Evolutionary conservation across 108 stramenopile genomes (phyloP).

Genomic region (Conticribra guillardii): DNA sequence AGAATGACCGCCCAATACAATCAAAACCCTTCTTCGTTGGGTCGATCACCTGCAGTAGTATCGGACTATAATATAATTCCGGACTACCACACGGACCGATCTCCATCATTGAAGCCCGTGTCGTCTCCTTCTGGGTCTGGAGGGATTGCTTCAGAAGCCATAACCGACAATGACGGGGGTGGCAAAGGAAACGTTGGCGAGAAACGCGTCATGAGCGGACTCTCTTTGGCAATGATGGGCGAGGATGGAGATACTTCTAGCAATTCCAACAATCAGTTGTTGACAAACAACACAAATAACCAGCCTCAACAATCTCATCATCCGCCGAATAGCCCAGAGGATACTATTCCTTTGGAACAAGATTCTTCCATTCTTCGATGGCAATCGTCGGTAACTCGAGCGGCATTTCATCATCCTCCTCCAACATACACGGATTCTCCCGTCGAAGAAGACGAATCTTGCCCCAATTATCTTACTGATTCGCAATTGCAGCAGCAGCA

Average conservation of each 20-base stretch:
- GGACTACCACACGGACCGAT: conserved; percentile 33
- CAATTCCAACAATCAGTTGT: not conserved
- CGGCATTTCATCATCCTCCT: conserved; percentile 53
- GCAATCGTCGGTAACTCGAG: conserved; percentile 37
- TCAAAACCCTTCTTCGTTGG: not conserved
- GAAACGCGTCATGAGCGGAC: conserved; percentile 49
- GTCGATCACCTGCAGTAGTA: conserved; percentile 17
- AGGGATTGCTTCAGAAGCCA: not conserved
- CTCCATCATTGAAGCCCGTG: conserved; percentile 17
- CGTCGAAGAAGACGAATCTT: not conserved
- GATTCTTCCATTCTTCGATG: conserved; percentile 6
- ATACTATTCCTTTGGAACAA: not conserved
- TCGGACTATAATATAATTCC: conserved; percentile 47
- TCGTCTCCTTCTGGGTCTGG: not conserved
- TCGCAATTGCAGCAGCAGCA: not conserved
- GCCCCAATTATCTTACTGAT: not conserved
- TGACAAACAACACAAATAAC: not conserved
- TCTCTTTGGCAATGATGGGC: conserved; percentile 51
- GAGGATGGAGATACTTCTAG: conserved; percentile 17
- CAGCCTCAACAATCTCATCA: not conserved
- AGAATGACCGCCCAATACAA: not conserved
- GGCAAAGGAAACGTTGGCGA: conserved; percentile 5
- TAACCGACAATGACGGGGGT: not conserved
- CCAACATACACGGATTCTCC: not conserved
- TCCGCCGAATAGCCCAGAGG: not conserved